These are phyloP conservation scores for Colletotrichum truncatum DNA, from an alignment of 2,329 filamentous ascomycete species.

Conservation along the genomic window DNA sequence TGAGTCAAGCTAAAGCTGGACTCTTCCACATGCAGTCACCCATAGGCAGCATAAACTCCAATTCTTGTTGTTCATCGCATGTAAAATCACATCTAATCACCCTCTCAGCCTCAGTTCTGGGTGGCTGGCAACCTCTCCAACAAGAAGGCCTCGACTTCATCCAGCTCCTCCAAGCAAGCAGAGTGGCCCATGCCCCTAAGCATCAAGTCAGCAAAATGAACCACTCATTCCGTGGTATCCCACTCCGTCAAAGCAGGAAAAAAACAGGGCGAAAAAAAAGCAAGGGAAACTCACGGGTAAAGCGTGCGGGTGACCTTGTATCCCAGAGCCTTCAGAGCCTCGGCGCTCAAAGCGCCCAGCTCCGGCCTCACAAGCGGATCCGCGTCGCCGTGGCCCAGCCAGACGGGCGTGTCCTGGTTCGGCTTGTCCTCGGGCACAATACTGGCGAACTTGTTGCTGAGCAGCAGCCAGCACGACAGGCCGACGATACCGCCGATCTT, in stretches of 20 bases:
- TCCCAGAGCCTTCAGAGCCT: conserved; percentile 74
- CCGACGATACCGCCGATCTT: conserved; percentile 91
- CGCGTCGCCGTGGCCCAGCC: conserved; percentile 86
- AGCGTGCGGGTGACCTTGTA: conserved; percentile 79
- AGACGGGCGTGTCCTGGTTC: conserved; percentile 82
- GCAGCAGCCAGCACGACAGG: conserved; percentile 82
- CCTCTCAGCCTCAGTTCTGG: conserved; percentile 30
- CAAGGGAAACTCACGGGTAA: conserved; percentile 65
- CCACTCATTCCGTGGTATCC: too few species aligned
- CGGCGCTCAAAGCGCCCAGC: conserved; percentile 74
- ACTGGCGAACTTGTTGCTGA: conserved; percentile 60
- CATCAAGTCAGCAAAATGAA: conserved; percentile 1
- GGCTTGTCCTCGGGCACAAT: conserved; percentile 48
- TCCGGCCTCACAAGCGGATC: conserved; percentile 78
- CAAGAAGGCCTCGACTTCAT: conserved; percentile 77
- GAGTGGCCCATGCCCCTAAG: conserved; percentile 76
- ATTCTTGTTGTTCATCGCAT: too few species aligned
- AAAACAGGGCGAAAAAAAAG: too few species aligned
- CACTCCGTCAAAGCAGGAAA: background rate
- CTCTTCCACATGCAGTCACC: too few species aligned
- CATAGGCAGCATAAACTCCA: too few species aligned
- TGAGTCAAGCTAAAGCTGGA: too few species aligned
- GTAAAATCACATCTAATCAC: background rate
- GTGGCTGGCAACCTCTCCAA: conserved; percentile 53
- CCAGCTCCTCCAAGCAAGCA: conserved; percentile 80